phyloP scores from a whole-genome alignment of 1,284 basidiomycete species.

The Erythrobasidium hasegawianum region DNA sequence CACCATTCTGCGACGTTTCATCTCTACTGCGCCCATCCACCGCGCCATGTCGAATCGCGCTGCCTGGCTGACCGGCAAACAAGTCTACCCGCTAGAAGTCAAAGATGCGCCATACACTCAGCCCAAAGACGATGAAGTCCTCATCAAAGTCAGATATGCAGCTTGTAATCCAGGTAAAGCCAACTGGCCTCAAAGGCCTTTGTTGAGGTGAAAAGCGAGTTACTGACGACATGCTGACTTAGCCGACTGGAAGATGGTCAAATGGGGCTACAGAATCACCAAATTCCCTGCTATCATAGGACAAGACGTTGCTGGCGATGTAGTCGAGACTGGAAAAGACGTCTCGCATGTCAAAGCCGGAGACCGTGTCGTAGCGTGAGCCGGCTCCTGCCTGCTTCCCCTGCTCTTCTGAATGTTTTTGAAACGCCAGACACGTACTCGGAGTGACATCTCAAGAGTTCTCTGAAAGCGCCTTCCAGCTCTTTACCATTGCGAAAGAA shows the following conservation, averaged over 20 bases:
- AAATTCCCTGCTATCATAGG: conserved; percentile 53
- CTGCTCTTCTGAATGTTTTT: not conserved
- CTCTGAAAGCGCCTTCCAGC: conserved; percentile 37
- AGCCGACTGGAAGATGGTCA: conserved; percentile 35
- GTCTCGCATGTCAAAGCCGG: conserved; percentile 57
- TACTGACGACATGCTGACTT: not conserved
- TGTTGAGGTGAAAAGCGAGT: no score
- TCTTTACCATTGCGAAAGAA: conserved; percentile 20
- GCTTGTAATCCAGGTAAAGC: conserved; percentile 30
- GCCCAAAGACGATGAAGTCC: conserved; percentile 13
- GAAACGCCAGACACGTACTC: conserved; percentile 29
- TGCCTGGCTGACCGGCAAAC: conserved; percentile 16
- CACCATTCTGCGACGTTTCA: no score
- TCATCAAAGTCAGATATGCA: conserved; percentile 13
- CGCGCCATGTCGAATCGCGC: conserved; percentile 13
- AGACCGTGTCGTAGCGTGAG: conserved; percentile 57
- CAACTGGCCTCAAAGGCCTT: not conserved
- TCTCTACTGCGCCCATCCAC: not conserved
- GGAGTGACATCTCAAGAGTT: conserved; percentile 18
- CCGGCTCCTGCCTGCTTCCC: conserved; percentile 33
- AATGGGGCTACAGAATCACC: conserved; percentile 19
- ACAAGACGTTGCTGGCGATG: conserved; percentile 59
- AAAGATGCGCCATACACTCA: conserved; percentile 18
- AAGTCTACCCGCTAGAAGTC: conserved; percentile 21
- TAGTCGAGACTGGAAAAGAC: conserved; percentile 58